These are phyloP conservation scores for Acanthamoeba quina DNA, from an alignment of 208 protist species.

Conservation along the genomic window DNA sequence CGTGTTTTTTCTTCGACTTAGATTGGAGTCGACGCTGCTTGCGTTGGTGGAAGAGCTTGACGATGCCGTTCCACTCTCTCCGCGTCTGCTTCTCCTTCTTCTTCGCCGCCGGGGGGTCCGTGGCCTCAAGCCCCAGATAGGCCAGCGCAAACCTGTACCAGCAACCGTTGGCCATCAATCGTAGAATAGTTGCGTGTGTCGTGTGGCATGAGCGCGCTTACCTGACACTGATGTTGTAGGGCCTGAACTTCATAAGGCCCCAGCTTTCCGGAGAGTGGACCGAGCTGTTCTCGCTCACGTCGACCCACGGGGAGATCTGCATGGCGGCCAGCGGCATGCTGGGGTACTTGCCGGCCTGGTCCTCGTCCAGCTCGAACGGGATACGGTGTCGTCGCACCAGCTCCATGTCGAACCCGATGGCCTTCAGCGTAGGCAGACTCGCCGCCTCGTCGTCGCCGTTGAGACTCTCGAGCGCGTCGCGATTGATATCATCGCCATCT, in stretches of 20 bases:
- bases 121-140: conserved; percentile 4
- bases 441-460: not conserved
- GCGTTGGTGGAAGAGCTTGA: not conserved
- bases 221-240: conserved; percentile 19
- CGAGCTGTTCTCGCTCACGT: conserved; percentile 3
- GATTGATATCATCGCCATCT: not conserved
- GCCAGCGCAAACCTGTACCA: not conserved
- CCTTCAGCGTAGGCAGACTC: not conserved
- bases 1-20: not conserved
- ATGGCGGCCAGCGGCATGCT: conserved; percentile 21
- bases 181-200: no score
- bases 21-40: not conserved
- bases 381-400: not conserved
- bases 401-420: conserved; percentile 18
- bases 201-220: not conserved
- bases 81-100: conserved; percentile 1
- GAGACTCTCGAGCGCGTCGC: not conserved
- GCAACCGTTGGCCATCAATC: not conserved
- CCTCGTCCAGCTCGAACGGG: conserved; percentile 15
- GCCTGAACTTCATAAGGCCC: not conserved
- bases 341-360: not conserved
- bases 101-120: not conserved
- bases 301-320: conserved; percentile 4
- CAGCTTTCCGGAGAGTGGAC: not conserved
- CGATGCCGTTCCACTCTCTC: not conserved